Conservation (phyloP, 257 asterid species). For the Penstemon barbatus region DNA sequence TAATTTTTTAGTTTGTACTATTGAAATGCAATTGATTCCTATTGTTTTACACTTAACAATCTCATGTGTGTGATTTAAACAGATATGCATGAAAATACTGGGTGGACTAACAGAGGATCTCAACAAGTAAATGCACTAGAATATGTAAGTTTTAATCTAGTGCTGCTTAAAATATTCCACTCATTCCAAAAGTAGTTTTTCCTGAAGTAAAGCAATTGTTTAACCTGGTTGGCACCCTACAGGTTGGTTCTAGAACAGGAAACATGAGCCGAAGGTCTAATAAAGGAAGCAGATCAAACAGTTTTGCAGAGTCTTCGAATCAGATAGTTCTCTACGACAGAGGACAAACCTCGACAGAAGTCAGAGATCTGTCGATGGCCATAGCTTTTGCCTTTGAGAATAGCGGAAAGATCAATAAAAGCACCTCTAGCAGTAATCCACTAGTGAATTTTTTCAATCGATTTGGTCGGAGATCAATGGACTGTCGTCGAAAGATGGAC, state of each 20-base stretch:
- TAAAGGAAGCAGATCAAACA: conserved; percentile 38
- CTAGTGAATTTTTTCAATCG: conserved; percentile 65
- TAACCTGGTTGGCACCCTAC: conserved; percentile 22
- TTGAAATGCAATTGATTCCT: conserved; percentile 1
- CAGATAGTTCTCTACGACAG: conserved; percentile 65
- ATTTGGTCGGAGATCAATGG: conserved; percentile 57
- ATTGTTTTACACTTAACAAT: conserved; percentile 4
- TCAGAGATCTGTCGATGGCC: conserved; percentile 60
- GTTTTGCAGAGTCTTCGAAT: conserved; percentile 48
- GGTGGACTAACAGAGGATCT: conserved; percentile 51
- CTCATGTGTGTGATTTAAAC: conserved; percentile 25
- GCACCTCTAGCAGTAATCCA: conserved; percentile 50
- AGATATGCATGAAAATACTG: conserved; percentile 52
- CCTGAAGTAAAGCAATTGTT: conserved; percentile 1
- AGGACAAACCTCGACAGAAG: conserved; percentile 46
- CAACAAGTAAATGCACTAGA: conserved; percentile 49
- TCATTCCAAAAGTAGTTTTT: not conserved
- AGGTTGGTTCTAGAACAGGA: conserved; percentile 52
- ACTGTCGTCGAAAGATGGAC: conserved; percentile 39
- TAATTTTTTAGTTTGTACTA: not conserved
- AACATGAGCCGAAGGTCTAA: conserved; percentile 43
- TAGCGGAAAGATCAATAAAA: conserved; percentile 50
- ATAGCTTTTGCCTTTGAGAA: conserved; percentile 68
- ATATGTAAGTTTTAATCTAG: conserved; percentile 53
- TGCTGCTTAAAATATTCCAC: not conserved